Percentiles rank a stretch among this genome's conserved stretches.
Evolutionary conservation across 108 stramenopile species (phyloP).

Genomic region (Cyclostephanos tholiformis): DNA sequence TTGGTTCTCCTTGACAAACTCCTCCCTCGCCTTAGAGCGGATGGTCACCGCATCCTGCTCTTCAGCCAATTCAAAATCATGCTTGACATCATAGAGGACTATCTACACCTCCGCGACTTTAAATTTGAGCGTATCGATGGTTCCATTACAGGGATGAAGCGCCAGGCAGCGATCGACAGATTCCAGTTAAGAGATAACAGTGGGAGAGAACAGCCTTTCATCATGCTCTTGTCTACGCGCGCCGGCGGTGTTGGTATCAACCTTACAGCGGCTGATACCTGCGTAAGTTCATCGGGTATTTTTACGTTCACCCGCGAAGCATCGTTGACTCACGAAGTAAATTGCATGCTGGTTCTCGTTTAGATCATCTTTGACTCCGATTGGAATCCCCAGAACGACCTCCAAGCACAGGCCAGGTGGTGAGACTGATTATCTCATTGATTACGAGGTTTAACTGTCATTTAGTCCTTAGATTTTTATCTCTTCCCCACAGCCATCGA

Average conservation of each 20-base stretch:
- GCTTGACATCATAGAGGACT: constrained; percentile 98
- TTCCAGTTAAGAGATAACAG: constrained; percentile 78
- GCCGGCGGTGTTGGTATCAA: constrained; percentile 98
- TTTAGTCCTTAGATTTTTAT: neutral
- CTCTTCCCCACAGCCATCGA: constrained; percentile 62
- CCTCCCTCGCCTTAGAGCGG: constrained; percentile 87
- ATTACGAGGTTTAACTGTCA: neutral
- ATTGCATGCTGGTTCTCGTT: no score
- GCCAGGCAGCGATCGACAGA: constrained; percentile 93
- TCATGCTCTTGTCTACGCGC: constrained; percentile 96
- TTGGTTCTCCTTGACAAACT: constrained; percentile 96
- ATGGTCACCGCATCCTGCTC: constrained; percentile 93
- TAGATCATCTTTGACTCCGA: constrained; percentile 95
- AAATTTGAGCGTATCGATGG: constrained; percentile 96
- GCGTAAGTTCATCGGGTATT: constrained; percentile 32
- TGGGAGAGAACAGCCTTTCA: constrained; percentile 78
- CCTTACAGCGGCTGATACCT: constrained; percentile 94
- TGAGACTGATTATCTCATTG: constrained; percentile 1
- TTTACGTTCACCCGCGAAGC: neutral
- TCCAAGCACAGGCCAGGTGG: constrained; percentile 96
- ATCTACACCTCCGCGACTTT: constrained; percentile 65
- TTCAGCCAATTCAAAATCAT: constrained; percentile 98
- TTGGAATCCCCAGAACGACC: constrained; percentile 98
- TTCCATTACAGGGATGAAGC: constrained; percentile 88
- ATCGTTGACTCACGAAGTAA: neutral